Evolutionary conservation across 1,284 basidiomycete species (phyloP).

Genomic region (Farysia itapuensis): DNA sequence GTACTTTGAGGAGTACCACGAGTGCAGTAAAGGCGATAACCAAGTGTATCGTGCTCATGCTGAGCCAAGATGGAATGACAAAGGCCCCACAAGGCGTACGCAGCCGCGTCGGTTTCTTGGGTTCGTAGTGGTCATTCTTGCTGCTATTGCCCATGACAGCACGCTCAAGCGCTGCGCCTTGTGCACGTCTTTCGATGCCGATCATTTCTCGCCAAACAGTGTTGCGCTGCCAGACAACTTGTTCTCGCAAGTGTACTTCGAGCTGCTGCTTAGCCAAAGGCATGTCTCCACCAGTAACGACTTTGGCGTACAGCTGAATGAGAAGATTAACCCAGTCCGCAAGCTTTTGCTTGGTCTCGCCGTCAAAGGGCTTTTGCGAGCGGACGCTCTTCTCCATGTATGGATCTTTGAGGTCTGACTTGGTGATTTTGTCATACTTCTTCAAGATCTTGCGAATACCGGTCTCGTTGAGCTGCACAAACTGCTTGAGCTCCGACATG

Average conservation of each 20-base stretch:
- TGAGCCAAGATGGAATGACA: conserved; percentile 45
- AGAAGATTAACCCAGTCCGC: conserved; percentile 69
- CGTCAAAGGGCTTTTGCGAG: conserved; percentile 55
- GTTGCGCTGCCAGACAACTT: conserved; percentile 88
- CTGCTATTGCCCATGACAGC: conserved; percentile 42
- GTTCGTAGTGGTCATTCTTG: conserved; percentile 17
- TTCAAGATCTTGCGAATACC: conserved; percentile 96
- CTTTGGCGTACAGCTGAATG: conserved; percentile 78
- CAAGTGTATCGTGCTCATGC: conserved; percentile 55
- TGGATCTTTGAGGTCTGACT: conserved; percentile 77
- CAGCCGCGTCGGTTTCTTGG: conserved; percentile 39
- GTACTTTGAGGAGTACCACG: conserved; percentile 51
- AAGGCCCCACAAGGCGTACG: conserved; percentile 45
- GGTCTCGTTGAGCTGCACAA: conserved; percentile 87
- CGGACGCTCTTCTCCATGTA: conserved; percentile 81
- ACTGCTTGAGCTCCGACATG: conserved; percentile 79
- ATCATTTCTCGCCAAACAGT: conserved; percentile 99
- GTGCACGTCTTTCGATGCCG: conserved; percentile 70
- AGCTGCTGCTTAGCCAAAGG: conserved; percentile 77
- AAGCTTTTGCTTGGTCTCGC: conserved; percentile 67
- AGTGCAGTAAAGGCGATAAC: conserved; percentile 47
- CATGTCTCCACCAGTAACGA: conserved; percentile 77
- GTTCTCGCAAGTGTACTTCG: conserved; percentile 81
- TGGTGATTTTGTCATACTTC: conserved; percentile 97
- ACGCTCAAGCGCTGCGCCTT: conserved; percentile 55